Evolutionary conservation across 441 rosid species (phyloP).

Genomic region (Dalechampia spathulata): DNA sequence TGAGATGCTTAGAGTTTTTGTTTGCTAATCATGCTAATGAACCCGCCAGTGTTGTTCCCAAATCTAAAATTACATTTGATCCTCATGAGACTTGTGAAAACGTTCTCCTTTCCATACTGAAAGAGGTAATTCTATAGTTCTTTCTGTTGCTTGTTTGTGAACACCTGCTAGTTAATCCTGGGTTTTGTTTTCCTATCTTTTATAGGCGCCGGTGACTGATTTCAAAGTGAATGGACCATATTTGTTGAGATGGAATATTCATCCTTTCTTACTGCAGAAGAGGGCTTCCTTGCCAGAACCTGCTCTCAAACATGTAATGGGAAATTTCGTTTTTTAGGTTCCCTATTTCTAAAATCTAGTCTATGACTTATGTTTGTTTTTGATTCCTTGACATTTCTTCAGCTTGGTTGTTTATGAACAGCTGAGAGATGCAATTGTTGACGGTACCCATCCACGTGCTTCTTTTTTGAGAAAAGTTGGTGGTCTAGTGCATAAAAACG

Average conservation of each 20-base stretch:
- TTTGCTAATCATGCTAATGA: constrained; percentile 12
- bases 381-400: neutral
- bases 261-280: constrained; percentile 36
- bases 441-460: constrained; percentile 24
- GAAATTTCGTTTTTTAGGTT: neutral
- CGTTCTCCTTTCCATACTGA: constrained; percentile 31
- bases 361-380: neutral
- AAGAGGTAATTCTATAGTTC: constrained; percentile 22
- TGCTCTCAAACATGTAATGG: constrained; percentile 31
- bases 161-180: neutral
- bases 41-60: constrained; percentile 7
- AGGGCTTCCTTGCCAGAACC: constrained; percentile 36
- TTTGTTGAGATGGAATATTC: constrained; percentile 36
- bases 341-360: too few species aligned
- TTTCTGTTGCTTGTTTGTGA: neutral
- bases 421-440: constrained; percentile 35
- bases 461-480: constrained; percentile 26
- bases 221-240: constrained; percentile 23
- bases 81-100: constrained; percentile 35
- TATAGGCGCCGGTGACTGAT: constrained; percentile 28
- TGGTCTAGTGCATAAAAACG: constrained; percentile 23
- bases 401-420: constrained; percentile 17
- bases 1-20: constrained; percentile 50
- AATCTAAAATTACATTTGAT: constrained; percentile 23
- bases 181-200: neutral